phyloP scores from a whole-genome alignment of 345 rosid species.

The Conringia planisiliqua region DNA sequence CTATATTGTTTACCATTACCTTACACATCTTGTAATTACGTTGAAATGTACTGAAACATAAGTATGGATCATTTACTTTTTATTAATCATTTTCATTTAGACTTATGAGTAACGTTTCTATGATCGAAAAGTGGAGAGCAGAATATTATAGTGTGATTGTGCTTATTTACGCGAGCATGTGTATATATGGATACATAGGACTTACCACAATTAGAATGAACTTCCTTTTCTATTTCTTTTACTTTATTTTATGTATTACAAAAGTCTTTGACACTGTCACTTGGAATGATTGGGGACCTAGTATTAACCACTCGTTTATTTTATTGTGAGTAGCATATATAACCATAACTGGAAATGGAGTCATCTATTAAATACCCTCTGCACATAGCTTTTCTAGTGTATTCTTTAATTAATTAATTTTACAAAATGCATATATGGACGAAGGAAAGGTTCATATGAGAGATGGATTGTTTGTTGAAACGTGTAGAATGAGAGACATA shows the following conservation, averaged over 20 bases:
- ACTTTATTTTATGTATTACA: conserved; percentile 3
- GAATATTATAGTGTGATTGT: neutral
- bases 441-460: neutral
- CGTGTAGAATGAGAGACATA: conserved; percentile 69
- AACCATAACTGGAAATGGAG: neutral
- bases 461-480: conserved; percentile 12
- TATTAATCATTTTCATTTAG: neutral
- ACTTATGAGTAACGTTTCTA: neutral
- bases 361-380: neutral
- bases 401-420: neutral
- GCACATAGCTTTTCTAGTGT: neutral
- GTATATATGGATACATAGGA: conserved; percentile 22
- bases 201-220: conserved; percentile 29
- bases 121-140: neutral
- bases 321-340: neutral
- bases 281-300: conserved; percentile 29
- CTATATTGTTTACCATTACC: neutral
- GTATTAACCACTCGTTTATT: conserved; percentile 15
- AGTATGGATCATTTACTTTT: neutral
- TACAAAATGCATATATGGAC: neutral
- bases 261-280: conserved; percentile 18
- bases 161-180: neutral
- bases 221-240: neutral
- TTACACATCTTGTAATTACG: neutral
- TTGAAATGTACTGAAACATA: neutral